These are phyloP conservation scores for Guyanaporus albipodus DNA, from an alignment of 768 basidiomycete genomes.

Conservation along the genomic window DNA sequence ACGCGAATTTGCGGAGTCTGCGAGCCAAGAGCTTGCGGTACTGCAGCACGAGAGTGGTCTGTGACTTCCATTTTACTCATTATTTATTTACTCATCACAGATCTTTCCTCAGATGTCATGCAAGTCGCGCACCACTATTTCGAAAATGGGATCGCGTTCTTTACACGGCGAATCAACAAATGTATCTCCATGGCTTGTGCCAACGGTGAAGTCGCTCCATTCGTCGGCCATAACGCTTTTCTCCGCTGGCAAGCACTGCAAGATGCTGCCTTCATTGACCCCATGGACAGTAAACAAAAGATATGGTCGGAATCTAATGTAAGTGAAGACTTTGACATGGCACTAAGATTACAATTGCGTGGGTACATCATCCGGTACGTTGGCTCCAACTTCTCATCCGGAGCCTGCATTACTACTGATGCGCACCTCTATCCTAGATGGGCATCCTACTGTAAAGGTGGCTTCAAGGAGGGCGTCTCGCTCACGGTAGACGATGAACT, in stretches of 20 bases:
- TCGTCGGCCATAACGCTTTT: constrained; percentile 88
- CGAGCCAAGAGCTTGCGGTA: constrained; percentile 61
- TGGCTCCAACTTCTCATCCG: background rate
- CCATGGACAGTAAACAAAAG: constrained; percentile 53
- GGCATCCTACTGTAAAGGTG: constrained; percentile 82
- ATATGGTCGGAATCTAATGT: constrained; percentile 67
- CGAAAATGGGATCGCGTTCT: constrained; percentile 86
- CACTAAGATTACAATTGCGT: constrained; percentile 49
- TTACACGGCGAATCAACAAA: constrained; percentile 83
- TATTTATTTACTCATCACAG: constrained; percentile 2
- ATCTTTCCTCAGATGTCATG: constrained; percentile 71
- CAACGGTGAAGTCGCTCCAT: constrained; percentile 74
- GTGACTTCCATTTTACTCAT: constrained; percentile 31
- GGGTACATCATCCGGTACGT: constrained; percentile 66
- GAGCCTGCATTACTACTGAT: background rate
- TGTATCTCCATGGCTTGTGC: constrained; percentile 77
- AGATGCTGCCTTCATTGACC: constrained; percentile 74
- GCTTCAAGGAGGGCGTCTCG: constrained; percentile 90
- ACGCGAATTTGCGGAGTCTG: constrained; percentile 76
- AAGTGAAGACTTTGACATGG: constrained; percentile 72
- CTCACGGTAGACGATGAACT: constrained; percentile 88
- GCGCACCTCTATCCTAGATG: constrained; percentile 33
- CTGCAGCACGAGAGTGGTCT: constrained; percentile 85
- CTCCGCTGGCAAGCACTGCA: constrained; percentile 87
- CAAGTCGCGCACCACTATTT: constrained; percentile 88